These are phyloP conservation scores for Suillus fuscotomentosus DNA, from an alignment of 768 basidiomycete genomes.

Conservation along the genomic window DNA sequence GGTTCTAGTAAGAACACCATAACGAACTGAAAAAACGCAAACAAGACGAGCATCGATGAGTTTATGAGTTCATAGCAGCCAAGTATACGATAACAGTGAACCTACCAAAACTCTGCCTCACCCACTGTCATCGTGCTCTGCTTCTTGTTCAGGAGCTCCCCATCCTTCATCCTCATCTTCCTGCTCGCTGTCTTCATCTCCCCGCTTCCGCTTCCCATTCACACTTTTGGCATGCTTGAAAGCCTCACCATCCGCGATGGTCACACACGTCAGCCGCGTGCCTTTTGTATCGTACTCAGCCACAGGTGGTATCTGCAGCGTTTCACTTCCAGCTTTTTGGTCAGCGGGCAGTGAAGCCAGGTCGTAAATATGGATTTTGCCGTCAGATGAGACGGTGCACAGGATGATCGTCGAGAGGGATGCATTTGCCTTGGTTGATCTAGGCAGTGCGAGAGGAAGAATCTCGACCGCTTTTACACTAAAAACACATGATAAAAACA, in stretches of 20 bases:
- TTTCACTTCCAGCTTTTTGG: constrained; percentile 14
- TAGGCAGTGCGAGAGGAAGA: constrained; percentile 57
- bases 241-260: constrained; percentile 52
- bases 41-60: not conserved
- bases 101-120: constrained; percentile 14
- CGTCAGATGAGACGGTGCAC: constrained; percentile 87
- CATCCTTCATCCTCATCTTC: constrained; percentile 34
- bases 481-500: constrained; percentile 6
- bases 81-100: not conserved
- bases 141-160: constrained; percentile 17
- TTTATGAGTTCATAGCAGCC: not conserved
- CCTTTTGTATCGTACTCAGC: constrained; percentile 82
- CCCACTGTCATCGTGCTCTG: constrained; percentile 25
- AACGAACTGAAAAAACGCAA: not conserved
- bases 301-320: constrained; percentile 48
- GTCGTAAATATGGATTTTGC: constrained; percentile 77
- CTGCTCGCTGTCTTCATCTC: constrained; percentile 31
- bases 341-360: constrained; percentile 46
- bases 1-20: not conserved
- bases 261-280: constrained; percentile 76
- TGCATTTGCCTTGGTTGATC: constrained; percentile 14
- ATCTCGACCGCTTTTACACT: constrained; percentile 84
- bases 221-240: constrained; percentile 12
- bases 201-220: constrained; percentile 38
- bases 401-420: constrained; percentile 56